phyloP scores from a whole-genome alignment of 805 yeast species.

The Candida awuae region DNA sequence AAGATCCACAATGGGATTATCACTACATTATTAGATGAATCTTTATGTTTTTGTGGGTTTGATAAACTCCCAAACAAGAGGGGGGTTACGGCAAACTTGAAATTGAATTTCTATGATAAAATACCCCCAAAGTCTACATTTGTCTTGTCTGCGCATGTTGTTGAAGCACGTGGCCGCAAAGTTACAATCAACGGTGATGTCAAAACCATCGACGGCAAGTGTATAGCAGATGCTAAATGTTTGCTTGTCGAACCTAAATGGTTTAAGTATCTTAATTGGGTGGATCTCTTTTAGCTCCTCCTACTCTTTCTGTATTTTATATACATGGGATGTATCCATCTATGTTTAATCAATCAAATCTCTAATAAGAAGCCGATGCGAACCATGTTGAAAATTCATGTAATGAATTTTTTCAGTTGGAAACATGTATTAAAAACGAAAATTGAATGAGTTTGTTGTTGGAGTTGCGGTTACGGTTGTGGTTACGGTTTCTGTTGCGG shows the following conservation, averaged over 20 bases:
- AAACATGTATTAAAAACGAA: too few relatives aligned
- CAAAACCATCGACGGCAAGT: constrained; percentile 6
- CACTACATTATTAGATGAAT: constrained; percentile 76
- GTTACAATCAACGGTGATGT: constrained; percentile 61
- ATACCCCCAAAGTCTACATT: constrained; percentile 59
- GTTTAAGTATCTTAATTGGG: constrained; percentile 65
- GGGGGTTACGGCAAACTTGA: constrained; percentile 83
- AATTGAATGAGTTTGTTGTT: too few relatives aligned
- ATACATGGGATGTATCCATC: too few relatives aligned
- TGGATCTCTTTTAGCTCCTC: constrained; percentile 17
- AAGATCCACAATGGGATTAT: constrained; percentile 76
- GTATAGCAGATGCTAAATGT: constrained; percentile 54
- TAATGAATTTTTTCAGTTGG: too few relatives aligned
- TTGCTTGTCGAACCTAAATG: constrained; percentile 80
- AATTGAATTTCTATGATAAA: constrained; percentile 52
- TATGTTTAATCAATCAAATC: too few relatives aligned
- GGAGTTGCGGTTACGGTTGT: too few relatives aligned
- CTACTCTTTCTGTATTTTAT: not conserved
- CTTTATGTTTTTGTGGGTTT: constrained; percentile 79
- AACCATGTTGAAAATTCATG: too few relatives aligned
- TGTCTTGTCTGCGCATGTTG: constrained; percentile 59
- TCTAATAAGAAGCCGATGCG: too few relatives aligned
- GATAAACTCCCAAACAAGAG: constrained; percentile 66
- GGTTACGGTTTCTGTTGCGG: too few relatives aligned
- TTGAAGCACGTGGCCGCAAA: constrained; percentile 67